These are phyloP conservation scores for Rutstroemia sydowiana DNA, from an alignment of 2,329 filamentous ascomycete genomes.

Conservation along the genomic window DNA sequence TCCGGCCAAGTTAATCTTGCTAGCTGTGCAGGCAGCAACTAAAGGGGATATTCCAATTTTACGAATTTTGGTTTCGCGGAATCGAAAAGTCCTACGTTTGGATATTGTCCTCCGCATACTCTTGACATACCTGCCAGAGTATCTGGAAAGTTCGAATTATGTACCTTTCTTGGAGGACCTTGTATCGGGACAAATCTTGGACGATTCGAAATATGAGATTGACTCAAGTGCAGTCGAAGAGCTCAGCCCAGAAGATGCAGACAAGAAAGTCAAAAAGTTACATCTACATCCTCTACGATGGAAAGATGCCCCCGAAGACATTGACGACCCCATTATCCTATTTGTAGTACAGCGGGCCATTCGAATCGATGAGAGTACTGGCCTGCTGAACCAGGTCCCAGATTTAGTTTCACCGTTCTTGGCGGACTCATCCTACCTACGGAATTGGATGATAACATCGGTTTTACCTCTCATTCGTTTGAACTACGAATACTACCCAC, in stretches of 20 bases:
- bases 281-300: slow-evolving; percentile 51
- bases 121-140: slow-evolving; percentile 71
- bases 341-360: slow-evolving; percentile 65
- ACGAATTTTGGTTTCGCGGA: slow-evolving; percentile 48
- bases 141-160: slow-evolving; percentile 55
- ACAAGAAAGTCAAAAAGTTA: slow-evolving; percentile 57
- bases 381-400: slow-evolving; percentile 61
- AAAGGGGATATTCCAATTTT: slow-evolving; percentile 58
- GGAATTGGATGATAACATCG: slow-evolving; percentile 61
- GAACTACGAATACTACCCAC: slow-evolving; percentile 62
- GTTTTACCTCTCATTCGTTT: slow-evolving; percentile 62
- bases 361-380: slow-evolving; percentile 63
- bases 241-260: slow-evolving; percentile 55
- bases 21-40: slow-evolving; percentile 63
- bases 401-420: slow-evolving; percentile 64
- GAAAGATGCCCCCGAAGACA: slow-evolving; percentile 40
- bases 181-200: slow-evolving; percentile 15
- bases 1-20: slow-evolving; percentile 61
- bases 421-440: slow-evolving; percentile 50
- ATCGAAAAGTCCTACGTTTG: slow-evolving; percentile 51
- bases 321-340: slow-evolving; percentile 47
- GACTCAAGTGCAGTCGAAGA: slow-evolving; percentile 49
- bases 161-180: slow-evolving; percentile 53
- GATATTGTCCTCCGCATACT: slow-evolving; percentile 65
- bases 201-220: slow-evolving; percentile 36